Evolutionary conservation across 2,329 filamentous ascomycete species (phyloP).

Genomic region (Pseudogymnoascus sp.): DNA sequence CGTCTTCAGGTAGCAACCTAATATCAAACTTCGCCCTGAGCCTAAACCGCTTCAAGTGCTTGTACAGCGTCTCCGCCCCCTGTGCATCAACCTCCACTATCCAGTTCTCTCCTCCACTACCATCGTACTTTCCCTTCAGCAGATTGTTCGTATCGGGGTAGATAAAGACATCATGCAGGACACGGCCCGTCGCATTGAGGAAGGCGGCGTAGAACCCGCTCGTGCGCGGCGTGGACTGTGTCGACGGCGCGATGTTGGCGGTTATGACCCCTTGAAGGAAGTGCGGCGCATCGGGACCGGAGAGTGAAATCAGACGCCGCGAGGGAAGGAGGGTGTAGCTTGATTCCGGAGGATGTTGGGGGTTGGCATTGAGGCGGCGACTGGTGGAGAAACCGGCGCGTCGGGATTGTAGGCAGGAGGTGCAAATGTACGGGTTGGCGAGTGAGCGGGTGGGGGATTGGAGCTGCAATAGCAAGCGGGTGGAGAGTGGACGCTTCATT

Average conservation of each 20-base stretch:
- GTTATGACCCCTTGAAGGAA: conserved; percentile 88
- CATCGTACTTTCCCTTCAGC: conserved; percentile 16
- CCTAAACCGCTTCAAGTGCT: conserved; percentile 78
- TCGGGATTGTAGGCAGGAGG: conserved; percentile 17
- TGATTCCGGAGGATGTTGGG: conserved; percentile 37
- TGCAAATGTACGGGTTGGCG: conserved; percentile 20
- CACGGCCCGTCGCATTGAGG: conserved; percentile 73
- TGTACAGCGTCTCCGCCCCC: conserved; percentile 54
- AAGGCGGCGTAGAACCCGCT: conserved; percentile 73
- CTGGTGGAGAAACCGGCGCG: conserved; percentile 10
- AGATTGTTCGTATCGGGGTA: conserved; percentile 51
- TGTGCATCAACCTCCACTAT: conserved; percentile 74
- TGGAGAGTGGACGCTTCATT: conserved; percentile 19
- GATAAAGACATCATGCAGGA: conserved; percentile 85
- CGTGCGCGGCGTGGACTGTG: conserved; percentile 23
- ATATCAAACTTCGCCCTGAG: conserved; percentile 71
- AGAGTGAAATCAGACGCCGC: conserved; percentile 70
- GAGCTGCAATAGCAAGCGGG: not conserved
- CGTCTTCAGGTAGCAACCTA: conserved; percentile 54
- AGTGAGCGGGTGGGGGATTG: conserved; percentile 12
- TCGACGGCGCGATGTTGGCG: conserved; percentile 47
- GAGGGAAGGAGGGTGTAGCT: conserved; percentile 55
- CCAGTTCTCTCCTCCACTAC: conserved; percentile 43
- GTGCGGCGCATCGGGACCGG: conserved; percentile 69
- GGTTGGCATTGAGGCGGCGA: conserved; percentile 14